Evolutionary conservation across 2,329 filamentous ascomycete species (phyloP).

Genomic region (Fusarium tricinctum): DNA sequence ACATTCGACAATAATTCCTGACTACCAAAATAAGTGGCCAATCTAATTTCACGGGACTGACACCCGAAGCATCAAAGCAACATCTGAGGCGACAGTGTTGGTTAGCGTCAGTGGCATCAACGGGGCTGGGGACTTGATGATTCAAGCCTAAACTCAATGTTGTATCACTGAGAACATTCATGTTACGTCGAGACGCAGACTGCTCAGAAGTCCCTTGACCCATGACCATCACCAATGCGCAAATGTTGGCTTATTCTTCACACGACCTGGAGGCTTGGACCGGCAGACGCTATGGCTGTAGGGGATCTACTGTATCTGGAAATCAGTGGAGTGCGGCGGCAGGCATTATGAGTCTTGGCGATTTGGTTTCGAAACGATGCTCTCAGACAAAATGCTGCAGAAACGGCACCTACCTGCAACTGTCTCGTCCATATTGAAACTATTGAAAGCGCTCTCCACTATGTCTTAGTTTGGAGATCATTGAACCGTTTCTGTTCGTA

Average conservation of each 20-base stretch:
- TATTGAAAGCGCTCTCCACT: neutral
- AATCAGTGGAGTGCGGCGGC: constrained; percentile 26
- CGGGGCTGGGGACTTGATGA: constrained; percentile 22
- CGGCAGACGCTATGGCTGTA: constrained; percentile 8
- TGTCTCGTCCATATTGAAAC: constrained; percentile 17
- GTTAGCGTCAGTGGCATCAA: constrained; percentile 37
- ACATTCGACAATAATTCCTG: constrained; percentile 4
- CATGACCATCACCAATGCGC: neutral
- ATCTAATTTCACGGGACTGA: constrained; percentile 38
- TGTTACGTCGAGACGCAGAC: neutral
- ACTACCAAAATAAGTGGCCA: constrained; percentile 7
- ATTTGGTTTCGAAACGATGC: constrained; percentile 34
- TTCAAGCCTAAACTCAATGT: constrained; percentile 14
- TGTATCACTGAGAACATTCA: constrained; percentile 1
- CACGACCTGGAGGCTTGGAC: constrained; percentile 1
- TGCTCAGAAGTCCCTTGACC: constrained; percentile 1
- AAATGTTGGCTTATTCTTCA: neutral
- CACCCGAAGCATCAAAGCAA: constrained; percentile 23
- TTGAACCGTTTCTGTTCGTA: neutral
- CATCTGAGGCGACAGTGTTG: constrained; percentile 24
- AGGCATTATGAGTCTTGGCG: constrained; percentile 28
- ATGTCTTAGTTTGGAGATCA: neutral
- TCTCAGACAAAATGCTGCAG: constrained; percentile 7
- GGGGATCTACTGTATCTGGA: constrained; percentile 21
- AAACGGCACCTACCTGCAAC: neutral